A percentile compares a stretch with the other conserved stretches of the same genome.
These are phyloP conservation scores for Entonaema liquescens DNA, from an alignment of 495 filamentous ascomycete species.

Conservation along the genomic window DNA sequence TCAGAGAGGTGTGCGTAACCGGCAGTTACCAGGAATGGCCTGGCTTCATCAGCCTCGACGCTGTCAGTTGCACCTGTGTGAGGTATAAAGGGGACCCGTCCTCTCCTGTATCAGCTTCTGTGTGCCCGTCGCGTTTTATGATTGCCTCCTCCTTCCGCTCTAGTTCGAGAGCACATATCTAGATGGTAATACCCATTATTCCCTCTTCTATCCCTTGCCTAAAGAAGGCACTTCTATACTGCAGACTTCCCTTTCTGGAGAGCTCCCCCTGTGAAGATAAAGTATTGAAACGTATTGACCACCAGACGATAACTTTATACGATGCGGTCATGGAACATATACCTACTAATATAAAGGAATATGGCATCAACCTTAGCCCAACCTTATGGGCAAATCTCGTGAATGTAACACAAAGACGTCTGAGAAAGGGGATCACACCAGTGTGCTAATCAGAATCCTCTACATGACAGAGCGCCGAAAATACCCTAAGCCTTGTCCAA, in stretches of 20 bases:
- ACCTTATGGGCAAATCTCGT: not conserved
- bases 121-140: not conserved
- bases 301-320: not conserved
- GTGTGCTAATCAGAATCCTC: not conserved
- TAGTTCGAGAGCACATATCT: conserved; percentile 22
- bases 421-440: not conserved
- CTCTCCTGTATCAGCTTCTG: conserved; percentile 13
- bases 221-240: not conserved
- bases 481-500: not conserved
- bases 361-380: not conserved
- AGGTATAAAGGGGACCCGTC: conserved; percentile 23
- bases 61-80: conserved; percentile 26
- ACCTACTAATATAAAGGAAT: not conserved
- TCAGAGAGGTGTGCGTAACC: conserved; percentile 29
- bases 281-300: conserved; percentile 21
- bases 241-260: not conserved
- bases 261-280: not conserved
- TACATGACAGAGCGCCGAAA: not conserved
- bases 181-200: conserved; percentile 24
- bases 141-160: not conserved
- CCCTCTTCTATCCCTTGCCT: not conserved
- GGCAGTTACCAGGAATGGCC: conserved; percentile 21
- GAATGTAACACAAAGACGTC: not conserved
- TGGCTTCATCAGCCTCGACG: conserved; percentile 23
- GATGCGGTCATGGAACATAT: conserved; percentile 4